Evolutionary conservation across 1,139 yeast species (phyloP), one percentile per base, ranked within the genome.

Genomic region (Arxiozyma bovina): DNA sequence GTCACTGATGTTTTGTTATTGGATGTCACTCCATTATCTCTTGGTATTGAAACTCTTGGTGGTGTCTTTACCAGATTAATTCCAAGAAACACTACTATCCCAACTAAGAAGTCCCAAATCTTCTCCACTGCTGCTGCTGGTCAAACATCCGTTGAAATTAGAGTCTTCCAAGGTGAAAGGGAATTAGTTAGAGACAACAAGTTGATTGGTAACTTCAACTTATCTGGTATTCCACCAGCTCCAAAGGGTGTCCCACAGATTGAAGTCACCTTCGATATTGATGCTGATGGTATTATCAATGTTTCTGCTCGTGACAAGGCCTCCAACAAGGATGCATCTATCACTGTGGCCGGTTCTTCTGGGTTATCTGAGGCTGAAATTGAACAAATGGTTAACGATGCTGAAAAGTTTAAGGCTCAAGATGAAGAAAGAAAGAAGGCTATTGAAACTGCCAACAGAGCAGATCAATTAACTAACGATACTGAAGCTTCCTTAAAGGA

Each of bases 121-220:
- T 93, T 91, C 87, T 91, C 98, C 53, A 93, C 99, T 69, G 98
- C 98, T 63, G 95, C 96, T 65, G 91, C 96, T 70, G 98, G 98
- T 72, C 99, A 93, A 80, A 91, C 98, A 58, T 89, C 97, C 64
- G 98, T 93, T 64, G 98, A 91, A 78, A 91, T 93, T 74, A 86
- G 97, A 78, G 98, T 93, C 56, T 93, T 88, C 96, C 98, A 93
- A 81, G 99, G 99, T 80, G 99, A 93, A 81, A 88, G 99, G 82
- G 98, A 93, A 77, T 85, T 93, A 70, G 96, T 94, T 69, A 87
- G 96, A 78, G 98, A 93, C 81, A 93, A 93, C 86, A 93, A 93
- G 79, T 82, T 91, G 75, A 91, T 93, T 74, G 99, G 99, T 75
- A 91, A 93, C 87, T 90, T 91, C 76, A 88, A 96, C 60, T 82